Conservation (phyloP, 176 grass and related monocot species). For the Echinochloa phyllopogon region DNA sequence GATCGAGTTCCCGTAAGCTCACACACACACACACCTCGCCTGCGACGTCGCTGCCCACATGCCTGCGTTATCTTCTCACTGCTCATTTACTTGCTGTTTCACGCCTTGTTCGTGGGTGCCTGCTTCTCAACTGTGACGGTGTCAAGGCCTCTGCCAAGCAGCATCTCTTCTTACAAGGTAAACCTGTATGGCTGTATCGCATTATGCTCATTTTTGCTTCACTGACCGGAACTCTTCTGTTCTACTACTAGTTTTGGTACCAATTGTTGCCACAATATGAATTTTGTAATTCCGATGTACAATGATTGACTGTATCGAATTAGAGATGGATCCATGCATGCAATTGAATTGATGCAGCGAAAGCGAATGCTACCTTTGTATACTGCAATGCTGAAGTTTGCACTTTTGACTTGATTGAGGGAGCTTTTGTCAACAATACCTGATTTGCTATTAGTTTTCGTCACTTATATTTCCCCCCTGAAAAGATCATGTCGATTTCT, state of each 20-base stretch:
- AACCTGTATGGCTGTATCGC: background rate
- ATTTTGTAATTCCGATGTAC: background rate
- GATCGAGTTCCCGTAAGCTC: constrained; percentile 88
- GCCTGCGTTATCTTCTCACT: background rate
- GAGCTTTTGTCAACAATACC: background rate
- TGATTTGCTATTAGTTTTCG: background rate
- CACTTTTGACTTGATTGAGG: background rate
- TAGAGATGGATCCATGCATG: background rate
- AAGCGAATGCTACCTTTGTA: background rate
- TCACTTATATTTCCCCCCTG: background rate
- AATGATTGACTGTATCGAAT: background rate
- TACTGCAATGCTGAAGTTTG: background rate
- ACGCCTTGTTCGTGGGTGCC: constrained; percentile 28
- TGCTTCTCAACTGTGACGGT: constrained; percentile 28
- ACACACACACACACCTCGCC: too few species aligned
- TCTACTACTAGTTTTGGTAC: background rate
- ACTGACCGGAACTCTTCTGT: background rate
- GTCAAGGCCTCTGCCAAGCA: constrained; percentile 78
- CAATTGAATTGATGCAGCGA: background rate
- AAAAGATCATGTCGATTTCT: background rate
- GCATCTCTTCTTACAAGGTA: constrained; percentile 96
- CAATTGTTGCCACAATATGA: background rate
- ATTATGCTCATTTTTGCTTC: background rate
- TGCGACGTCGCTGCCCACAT: background rate
- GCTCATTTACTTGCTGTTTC: background rate